These are phyloP conservation scores for Alternaria dauci DNA, from an alignment of 2,329 filamentous ascomycete genomes.

Conservation along the genomic window DNA sequence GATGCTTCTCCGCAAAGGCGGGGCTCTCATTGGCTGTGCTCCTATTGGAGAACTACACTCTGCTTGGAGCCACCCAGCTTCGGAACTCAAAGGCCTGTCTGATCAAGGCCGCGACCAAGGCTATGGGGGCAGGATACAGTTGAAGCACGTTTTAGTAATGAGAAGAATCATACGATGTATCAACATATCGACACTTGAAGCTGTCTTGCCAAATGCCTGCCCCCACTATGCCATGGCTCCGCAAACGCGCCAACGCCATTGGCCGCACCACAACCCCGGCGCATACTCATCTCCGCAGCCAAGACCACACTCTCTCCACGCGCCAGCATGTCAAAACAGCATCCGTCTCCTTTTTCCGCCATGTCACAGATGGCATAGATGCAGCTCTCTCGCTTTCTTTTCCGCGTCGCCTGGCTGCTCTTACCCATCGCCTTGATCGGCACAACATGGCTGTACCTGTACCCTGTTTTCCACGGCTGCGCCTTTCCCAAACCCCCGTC, in stretches of 20 bases:
- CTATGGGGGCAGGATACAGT: too few species aligned
- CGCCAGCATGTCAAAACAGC: slow-evolving; percentile 16
- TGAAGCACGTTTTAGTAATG: too few species aligned
- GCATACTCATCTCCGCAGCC: slow-evolving; percentile 5
- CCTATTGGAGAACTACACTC: too few species aligned
- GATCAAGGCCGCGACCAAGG: too few species aligned
- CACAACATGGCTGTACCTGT: slow-evolving; percentile 85
- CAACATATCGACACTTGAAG: too few species aligned
- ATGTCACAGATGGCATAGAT: slow-evolving; percentile 62
- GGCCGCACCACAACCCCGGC: slow-evolving; percentile 6
- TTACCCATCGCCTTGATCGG: slow-evolving; percentile 73
- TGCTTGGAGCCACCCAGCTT: too few species aligned
- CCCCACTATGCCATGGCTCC: background rate
- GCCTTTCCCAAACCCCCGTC: slow-evolving; percentile 69
- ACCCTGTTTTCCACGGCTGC: slow-evolving; percentile 80
- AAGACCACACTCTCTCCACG: slow-evolving; percentile 14
- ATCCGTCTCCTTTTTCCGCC: slow-evolving; percentile 21
- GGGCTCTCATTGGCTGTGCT: background rate
- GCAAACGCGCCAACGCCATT: slow-evolving; percentile 14
- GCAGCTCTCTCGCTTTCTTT: slow-evolving; percentile 59
- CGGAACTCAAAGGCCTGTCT: too few species aligned
- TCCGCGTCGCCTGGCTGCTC: slow-evolving; percentile 58
- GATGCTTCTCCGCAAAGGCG: background rate
- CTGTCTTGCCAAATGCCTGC: too few species aligned
- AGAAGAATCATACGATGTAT: too few species aligned